These are phyloP conservation scores for Heliocybe sulcata DNA, from an alignment of 1,284 basidiomycete species.

Conservation along the genomic window DNA sequence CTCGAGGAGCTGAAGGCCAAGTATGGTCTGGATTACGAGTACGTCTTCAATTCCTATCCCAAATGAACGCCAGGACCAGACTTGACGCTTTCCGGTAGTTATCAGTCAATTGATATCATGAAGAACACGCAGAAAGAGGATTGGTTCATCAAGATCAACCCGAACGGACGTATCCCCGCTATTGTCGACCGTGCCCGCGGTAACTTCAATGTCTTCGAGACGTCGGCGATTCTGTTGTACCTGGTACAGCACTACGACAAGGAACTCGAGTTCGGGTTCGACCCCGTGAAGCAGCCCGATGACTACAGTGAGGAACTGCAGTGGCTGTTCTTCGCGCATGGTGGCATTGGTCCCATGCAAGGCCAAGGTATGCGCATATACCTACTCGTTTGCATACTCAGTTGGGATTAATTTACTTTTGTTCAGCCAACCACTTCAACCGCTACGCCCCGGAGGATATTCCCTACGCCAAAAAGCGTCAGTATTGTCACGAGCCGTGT, in stretches of 20 bases:
- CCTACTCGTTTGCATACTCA: neutral
- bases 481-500: slow-evolving; percentile 10
- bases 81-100: slow-evolving; percentile 22
- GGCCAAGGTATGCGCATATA: slow-evolving; percentile 24
- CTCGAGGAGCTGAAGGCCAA: slow-evolving; percentile 38
- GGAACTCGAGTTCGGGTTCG: slow-evolving; percentile 42
- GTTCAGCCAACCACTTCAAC: slow-evolving; percentile 48
- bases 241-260: slow-evolving; percentile 41
- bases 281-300: slow-evolving; percentile 25
- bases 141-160: slow-evolving; percentile 50
- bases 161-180: slow-evolving; percentile 54
- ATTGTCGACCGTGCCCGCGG: slow-evolving; percentile 32
- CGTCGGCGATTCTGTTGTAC: slow-evolving; percentile 46
- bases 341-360: slow-evolving; percentile 26
- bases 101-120: slow-evolving; percentile 24
- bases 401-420: neutral
- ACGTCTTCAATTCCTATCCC: neutral
- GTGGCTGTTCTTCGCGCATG: slow-evolving; percentile 38
- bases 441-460: slow-evolving; percentile 52
- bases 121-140: slow-evolving; percentile 45
- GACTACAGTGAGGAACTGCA: slow-evolving; percentile 28
- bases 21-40: slow-evolving; percentile 35
- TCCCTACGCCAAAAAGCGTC: slow-evolving; percentile 57
- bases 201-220: slow-evolving; percentile 48
- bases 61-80: slow-evolving; percentile 8